Percentiles rank a stretch among this genome's conserved stretches.
phyloP scores from a whole-genome alignment of 2,329 filamentous ascomycete species.

The Claviceps digitariae region DNA sequence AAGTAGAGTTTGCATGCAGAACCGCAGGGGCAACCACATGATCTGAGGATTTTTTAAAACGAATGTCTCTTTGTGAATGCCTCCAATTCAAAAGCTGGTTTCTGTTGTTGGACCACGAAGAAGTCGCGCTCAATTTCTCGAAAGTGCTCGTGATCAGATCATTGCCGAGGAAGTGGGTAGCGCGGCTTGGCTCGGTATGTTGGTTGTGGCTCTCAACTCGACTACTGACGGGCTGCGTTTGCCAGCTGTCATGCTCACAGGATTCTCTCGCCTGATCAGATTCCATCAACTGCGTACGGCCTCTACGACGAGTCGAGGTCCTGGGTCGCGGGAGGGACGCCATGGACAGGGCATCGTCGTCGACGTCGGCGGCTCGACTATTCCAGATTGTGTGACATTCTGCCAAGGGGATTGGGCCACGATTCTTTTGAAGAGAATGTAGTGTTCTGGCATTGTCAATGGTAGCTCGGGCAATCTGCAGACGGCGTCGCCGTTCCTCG shows the following conservation, averaged over 20 bases:
- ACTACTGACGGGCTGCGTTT: background rate
- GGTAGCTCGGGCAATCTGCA: conserved; percentile 35
- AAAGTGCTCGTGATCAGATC: conserved; percentile 3
- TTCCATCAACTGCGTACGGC: conserved; percentile 7
- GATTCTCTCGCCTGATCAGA: background rate
- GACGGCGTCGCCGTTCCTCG: conserved; percentile 42
- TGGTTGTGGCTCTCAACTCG: background rate
- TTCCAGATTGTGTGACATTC: conserved; percentile 13
- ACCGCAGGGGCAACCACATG: background rate
- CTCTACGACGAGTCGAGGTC: conserved; percentile 17
- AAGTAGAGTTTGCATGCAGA: background rate
- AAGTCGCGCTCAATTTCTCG: background rate
- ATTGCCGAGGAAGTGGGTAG: background rate
- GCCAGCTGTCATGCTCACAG: conserved; percentile 1
- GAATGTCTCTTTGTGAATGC: background rate
- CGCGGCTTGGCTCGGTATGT: background rate
- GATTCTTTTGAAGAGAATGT: conserved; percentile 24
- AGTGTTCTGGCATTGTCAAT: conserved; percentile 40
- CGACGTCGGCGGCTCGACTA: conserved; percentile 9
- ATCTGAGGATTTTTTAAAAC: background rate
- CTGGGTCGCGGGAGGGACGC: conserved; percentile 9
- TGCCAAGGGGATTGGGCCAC: conserved; percentile 15
- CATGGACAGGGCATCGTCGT: conserved; percentile 13
- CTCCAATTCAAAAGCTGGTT: conserved; percentile 1
- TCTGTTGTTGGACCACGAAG: background rate